phyloP scores from a whole-genome alignment of 768 basidiomycete species.

The Rhizopogon vinicolor region DNA sequence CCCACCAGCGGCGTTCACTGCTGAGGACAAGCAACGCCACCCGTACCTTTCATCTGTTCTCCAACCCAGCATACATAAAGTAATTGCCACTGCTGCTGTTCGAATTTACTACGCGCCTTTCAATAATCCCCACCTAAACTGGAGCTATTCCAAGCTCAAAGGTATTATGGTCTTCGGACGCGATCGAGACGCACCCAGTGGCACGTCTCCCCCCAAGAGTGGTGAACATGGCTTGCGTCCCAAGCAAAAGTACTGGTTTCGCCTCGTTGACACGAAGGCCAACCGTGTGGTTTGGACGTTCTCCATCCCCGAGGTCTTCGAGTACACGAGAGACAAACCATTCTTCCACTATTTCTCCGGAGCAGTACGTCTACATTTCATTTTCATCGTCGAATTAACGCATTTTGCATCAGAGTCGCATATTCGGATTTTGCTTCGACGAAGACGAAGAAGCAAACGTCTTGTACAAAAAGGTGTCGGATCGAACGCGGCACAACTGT shows the following conservation, averaged over 20 bases:
- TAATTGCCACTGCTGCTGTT: conserved; percentile 50
- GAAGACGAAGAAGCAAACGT: conserved; percentile 56
- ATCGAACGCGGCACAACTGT: conserved; percentile 42
- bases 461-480: conserved; percentile 58
- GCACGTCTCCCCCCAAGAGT: conserved; percentile 15
- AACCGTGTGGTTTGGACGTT: conserved; percentile 67
- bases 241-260: conserved; percentile 53
- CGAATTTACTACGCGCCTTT: conserved; percentile 62
- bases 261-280: conserved; percentile 52
- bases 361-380: conserved; percentile 50
- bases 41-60: conserved; percentile 36
- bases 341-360: conserved; percentile 92
- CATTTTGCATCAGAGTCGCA: conserved; percentile 28
- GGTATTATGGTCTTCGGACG: conserved; percentile 56
- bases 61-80: conserved; percentile 35
- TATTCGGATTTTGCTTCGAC: conserved; percentile 54
- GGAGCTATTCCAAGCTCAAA: conserved; percentile 56
- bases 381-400: neutral
- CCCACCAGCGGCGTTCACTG: conserved; percentile 27
- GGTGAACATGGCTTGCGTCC: conserved; percentile 18
- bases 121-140: conserved; percentile 39
- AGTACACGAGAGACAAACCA: conserved; percentile 79
- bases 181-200: conserved; percentile 22
- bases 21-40: conserved; percentile 34
- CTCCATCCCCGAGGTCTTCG: conserved; percentile 52